phyloP scores from a whole-genome alignment of 148 eudicot species.

The Fagopyrum esculentum region DNA sequence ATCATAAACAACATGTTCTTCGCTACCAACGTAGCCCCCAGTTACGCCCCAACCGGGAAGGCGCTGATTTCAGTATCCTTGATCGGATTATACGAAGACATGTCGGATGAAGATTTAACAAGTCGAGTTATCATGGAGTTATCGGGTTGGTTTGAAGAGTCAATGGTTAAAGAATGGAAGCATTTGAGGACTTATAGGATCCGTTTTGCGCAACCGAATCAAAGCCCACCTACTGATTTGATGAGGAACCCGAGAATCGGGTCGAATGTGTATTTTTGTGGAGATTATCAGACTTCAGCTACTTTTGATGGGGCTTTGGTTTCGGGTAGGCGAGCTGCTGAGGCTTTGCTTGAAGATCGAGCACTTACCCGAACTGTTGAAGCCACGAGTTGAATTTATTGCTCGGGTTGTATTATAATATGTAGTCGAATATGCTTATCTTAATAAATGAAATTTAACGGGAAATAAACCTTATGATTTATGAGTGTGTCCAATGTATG shows the following conservation, averaged over 20 bases:
- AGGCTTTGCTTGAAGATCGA: conserved; percentile 63
- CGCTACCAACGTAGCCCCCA: conserved; percentile 73
- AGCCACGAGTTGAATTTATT: neutral
- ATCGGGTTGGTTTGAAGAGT: conserved; percentile 69
- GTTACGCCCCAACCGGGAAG: conserved; percentile 72
- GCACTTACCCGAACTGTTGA: conserved; percentile 11
- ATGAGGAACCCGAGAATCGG: conserved; percentile 50
- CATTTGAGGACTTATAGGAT: conserved; percentile 69
- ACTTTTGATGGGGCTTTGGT: conserved; percentile 98
- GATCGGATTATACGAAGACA: conserved; percentile 57
- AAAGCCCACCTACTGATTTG: conserved; percentile 78
- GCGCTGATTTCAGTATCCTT: conserved; percentile 72
- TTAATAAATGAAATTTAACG: no score
- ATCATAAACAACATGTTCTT: conserved; percentile 95
- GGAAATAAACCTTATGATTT: no score
- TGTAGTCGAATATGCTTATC: no score
- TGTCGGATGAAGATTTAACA: conserved; percentile 46
- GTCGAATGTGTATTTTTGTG: conserved; percentile 68
- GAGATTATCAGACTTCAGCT: conserved; percentile 83
- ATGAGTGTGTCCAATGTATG: no score
- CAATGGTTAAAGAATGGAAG: conserved; percentile 54
- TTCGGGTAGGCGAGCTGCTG: conserved; percentile 76
- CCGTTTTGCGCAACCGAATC: conserved; percentile 82
- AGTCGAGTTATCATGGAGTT: conserved; percentile 53
- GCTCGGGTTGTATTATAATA: neutral